Evolutionary conservation across 805 yeast species (phyloP), one percentile per base, ranked within the genome.

Genomic region (Allodekkera sacchari): DNA sequence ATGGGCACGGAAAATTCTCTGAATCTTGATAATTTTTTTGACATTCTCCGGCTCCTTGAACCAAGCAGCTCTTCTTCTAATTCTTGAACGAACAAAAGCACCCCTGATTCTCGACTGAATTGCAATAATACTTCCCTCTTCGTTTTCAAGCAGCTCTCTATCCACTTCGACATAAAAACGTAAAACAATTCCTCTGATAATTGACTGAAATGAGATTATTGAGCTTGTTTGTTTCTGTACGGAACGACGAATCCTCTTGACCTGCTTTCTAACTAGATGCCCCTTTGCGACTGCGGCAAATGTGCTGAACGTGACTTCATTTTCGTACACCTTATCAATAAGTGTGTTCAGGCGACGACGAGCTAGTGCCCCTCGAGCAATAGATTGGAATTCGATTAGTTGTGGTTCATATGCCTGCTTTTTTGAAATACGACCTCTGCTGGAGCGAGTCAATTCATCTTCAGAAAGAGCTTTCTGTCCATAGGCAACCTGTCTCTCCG

Each of bases 1-100:
- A 42, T 68, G 64, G 20, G 85, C 77, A 35, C 87, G 70, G 34
- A 89, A 67, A 23, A 64, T 63, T 30, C 85, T 77, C 58, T 92
- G 98, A 12, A 88, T 71, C 45, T 65, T 71, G 38, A 84, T 63
- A 11, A 92, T 71, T 24, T 70, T 65, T n/a, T 64, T 67, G 24
- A 70, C 49, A 45, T 83, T 76, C 4, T 54, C 50, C 2, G 60
- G 57, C 34, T 39, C 38, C 12, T 50, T 49, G 56, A 84, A 89
- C 57, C 75, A 66, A 1, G 51, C 50, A 41, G 58, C 52, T 20
- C 61, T 48, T 3, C 54, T 52, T 4, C 39, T 39, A 10, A 66
- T 38, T 6, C 51, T 44, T 2, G 42, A 39, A 38, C 88, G 63
- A 4, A 64, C 34, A 0, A 52, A 28, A 12, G 36, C 46, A 7